Conservation (phyloP, 2,329 filamentous ascomycete genomes). For the Elsinoe arachidis region DNA sequence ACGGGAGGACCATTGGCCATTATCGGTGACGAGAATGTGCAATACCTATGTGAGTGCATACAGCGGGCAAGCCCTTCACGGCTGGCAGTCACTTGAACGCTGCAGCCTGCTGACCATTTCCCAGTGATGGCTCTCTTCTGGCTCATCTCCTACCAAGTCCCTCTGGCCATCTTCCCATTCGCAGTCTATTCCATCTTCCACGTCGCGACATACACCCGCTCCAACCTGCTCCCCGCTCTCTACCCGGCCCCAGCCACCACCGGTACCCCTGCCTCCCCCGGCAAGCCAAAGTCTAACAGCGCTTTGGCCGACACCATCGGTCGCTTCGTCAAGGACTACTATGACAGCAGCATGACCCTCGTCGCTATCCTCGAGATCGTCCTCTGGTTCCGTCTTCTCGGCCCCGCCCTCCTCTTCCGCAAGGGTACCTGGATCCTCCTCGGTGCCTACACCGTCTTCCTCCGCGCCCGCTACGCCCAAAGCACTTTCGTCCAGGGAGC, state of each 20-base stretch:
- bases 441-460: conserved; percentile 78
- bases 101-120: conserved; percentile 12
- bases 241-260: conserved; percentile 54
- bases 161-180: conserved; percentile 86
- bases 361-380: conserved; percentile 82
- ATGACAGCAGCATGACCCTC: conserved; percentile 89
- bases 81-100: background rate
- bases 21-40: conserved; percentile 86
- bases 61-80: conserved; percentile 17
- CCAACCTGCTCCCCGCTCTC: conserved; percentile 83
- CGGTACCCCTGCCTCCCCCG: conserved; percentile 18
- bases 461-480: conserved; percentile 82
- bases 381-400: conserved; percentile 73
- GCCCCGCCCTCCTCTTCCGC: conserved; percentile 78
- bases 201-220: conserved; percentile 90
- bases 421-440: conserved; percentile 86
- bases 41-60: conserved; percentile 72
- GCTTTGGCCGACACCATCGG: conserved; percentile 75
- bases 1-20: conserved; percentile 57
- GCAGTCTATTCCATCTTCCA: conserved; percentile 98
- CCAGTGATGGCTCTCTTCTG: conserved; percentile 88
- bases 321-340: conserved; percentile 94
- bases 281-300: conserved; percentile 47
- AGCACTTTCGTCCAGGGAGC: conserved; percentile 86
- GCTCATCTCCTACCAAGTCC: conserved; percentile 84